A percentile compares a stretch with the other conserved stretches of the same genome.
phyloP scores from a whole-genome alignment of 2,329 filamentous ascomycete genomes.

The Trichoderma brevicompactum region DNA sequence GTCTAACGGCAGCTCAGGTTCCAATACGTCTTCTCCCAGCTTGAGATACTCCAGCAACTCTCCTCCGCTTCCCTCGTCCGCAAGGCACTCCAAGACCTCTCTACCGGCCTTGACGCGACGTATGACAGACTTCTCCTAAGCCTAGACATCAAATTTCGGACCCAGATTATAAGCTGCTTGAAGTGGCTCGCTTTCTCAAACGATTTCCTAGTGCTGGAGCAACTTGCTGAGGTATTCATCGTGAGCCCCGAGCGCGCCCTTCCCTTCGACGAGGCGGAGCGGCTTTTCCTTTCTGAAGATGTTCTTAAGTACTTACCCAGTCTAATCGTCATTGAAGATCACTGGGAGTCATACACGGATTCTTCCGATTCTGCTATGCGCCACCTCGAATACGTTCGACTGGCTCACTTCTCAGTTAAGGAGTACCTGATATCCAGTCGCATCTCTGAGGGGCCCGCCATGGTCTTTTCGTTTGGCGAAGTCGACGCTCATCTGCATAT shows the following conservation, averaged over 20 bases:
- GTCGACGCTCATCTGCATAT: constrained; percentile 16
- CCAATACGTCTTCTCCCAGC: constrained; percentile 18
- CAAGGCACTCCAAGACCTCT: constrained; percentile 10
- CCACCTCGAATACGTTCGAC: too few species aligned
- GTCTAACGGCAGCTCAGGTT: constrained; percentile 1
- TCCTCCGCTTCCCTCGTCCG: not conserved
- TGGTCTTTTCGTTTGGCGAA: constrained; percentile 10
- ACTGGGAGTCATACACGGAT: too few species aligned
- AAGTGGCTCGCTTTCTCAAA: constrained; percentile 25
- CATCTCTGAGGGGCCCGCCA: not conserved
- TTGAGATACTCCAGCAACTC: not conserved
- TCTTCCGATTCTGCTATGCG: too few species aligned
- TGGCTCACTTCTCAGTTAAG: constrained; percentile 28
- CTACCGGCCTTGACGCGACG: constrained; percentile 22
- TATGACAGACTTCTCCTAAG: constrained; percentile 23
- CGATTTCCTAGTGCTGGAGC: not conserved
- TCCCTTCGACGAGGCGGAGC: not conserved
- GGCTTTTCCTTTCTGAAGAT: not conserved
- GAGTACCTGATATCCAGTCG: constrained; percentile 26
- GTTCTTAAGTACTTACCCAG: constrained; percentile 21
- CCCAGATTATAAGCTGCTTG: constrained; percentile 2
- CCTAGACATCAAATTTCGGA: not conserved
- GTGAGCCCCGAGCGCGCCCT: not conserved
- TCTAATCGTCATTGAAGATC: too few species aligned
- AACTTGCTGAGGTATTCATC: constrained; percentile 25